These are phyloP conservation scores for Casaregolazyma suthepensis DNA, from an alignment of 1,139 yeast genomes.

Conservation along the genomic window DNA sequence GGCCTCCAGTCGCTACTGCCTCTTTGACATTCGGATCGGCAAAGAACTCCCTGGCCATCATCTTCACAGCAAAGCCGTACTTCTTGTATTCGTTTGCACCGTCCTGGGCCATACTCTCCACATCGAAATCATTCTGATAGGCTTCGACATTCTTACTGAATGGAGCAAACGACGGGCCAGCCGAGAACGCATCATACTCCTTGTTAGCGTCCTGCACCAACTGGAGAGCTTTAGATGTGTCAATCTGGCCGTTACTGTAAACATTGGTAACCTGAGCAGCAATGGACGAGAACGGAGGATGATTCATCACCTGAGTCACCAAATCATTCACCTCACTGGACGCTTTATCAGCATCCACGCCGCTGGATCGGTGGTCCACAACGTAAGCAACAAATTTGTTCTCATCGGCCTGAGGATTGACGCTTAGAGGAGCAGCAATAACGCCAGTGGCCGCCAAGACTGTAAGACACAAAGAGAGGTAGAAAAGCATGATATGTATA, in stretches of 20 bases:
- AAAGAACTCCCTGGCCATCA: slow-evolving; percentile 15
- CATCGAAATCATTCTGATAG: slow-evolving; percentile 21
- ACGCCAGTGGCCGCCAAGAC: slow-evolving; percentile 3
- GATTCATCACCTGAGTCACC: slow-evolving; percentile 17
- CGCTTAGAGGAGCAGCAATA: neutral
- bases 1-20: slow-evolving; percentile 18
- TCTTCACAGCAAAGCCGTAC: slow-evolving; percentile 12
- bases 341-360: slow-evolving; percentile 20
- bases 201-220: slow-evolving; percentile 13
- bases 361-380: slow-evolving; percentile 11
- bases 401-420: slow-evolving; percentile 11
- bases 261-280: slow-evolving; percentile 16
- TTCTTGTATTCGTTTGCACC: slow-evolving; percentile 8
- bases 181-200: slow-evolving; percentile 20
- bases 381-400: slow-evolving; percentile 12
- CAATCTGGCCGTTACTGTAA: slow-evolving; percentile 9
- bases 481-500: neutral
- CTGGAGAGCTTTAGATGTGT: slow-evolving; percentile 10
- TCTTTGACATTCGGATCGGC: slow-evolving; percentile 20
- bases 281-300: slow-evolving; percentile 19
- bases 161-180: slow-evolving; percentile 21
- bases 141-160: slow-evolving; percentile 21
- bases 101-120: slow-evolving; percentile 12
- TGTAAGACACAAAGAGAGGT: neutral
- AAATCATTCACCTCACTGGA: slow-evolving; percentile 23